Evolutionary conservation across 2,329 filamentous ascomycete genomes (phyloP).

Genomic region (Rhinocladiella mackenziei): DNA sequence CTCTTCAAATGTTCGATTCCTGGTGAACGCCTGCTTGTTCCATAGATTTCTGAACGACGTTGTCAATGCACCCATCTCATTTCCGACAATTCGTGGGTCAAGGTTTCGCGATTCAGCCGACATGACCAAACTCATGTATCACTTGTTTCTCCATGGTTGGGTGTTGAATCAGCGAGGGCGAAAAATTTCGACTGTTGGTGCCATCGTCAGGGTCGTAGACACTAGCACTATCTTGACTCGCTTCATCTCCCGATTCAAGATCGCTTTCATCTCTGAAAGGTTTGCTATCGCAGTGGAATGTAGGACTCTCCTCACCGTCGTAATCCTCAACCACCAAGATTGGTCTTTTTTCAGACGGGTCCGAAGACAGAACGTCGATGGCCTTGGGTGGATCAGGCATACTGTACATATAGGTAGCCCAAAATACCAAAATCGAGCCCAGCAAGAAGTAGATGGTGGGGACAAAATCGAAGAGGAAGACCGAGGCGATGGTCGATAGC

Average conservation of each 20-base stretch:
- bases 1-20: too few species aligned
- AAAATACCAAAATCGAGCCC: conserved; percentile 73
- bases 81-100: not conserved
- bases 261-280: conserved; percentile 23
- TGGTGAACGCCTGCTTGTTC: too few species aligned
- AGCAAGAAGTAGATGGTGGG: conserved; percentile 63
- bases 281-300: not conserved
- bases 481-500: conserved; percentile 76
- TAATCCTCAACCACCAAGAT: conserved; percentile 21
- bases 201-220: conserved; percentile 19
- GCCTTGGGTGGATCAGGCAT: conserved; percentile 35
- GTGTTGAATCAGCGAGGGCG: conserved; percentile 17
- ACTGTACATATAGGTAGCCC: conserved; percentile 81
- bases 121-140: conserved; percentile 19
- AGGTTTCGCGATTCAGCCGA: conserved; percentile 5
- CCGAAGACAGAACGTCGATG: conserved; percentile 6
- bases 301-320: conserved; percentile 6
- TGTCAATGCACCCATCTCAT: not conserved
- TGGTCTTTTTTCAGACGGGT: conserved; percentile 17
- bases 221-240: conserved; percentile 6
- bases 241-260: conserved; percentile 32
- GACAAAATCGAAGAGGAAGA: conserved; percentile 75
- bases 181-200: conserved; percentile 19
- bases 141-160: conserved; percentile 13
- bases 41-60: too few species aligned